A percentile compares a stretch with the other conserved stretches of the same genome.
phyloP scores from a whole-genome alignment of 208 protist genomes.

The Cochliopodium minus region DNA sequence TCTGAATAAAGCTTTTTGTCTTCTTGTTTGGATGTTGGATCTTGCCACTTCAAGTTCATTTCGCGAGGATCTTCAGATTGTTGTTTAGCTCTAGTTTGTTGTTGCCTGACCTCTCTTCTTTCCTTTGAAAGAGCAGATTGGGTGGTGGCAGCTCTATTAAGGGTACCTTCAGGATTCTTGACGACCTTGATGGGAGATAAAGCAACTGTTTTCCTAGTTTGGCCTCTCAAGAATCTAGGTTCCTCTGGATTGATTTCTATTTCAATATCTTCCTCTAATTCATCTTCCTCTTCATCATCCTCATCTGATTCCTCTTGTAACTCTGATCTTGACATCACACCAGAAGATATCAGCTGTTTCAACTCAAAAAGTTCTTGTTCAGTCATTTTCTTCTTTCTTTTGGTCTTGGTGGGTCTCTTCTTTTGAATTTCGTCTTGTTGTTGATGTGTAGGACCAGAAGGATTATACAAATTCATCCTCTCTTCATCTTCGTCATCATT shows the following conservation, averaged over 20 bases:
- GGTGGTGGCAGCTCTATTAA: conserved; percentile 55
- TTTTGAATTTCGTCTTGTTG: neutral
- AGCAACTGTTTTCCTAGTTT: neutral
- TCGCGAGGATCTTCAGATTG: too few species aligned
- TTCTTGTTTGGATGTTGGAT: neutral
- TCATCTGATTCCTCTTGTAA: conserved; percentile 34
- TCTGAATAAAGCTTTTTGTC: neutral
- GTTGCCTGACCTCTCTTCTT: conserved; percentile 16
- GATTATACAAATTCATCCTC: neutral
- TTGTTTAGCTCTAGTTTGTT: neutral
- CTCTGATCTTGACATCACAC: conserved; percentile 27
- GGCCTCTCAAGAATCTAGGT: conserved; percentile 54
- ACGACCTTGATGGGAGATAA: conserved; percentile 53
- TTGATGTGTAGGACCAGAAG: neutral
- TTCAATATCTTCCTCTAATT: conserved; percentile 54
- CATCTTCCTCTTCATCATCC: conserved; percentile 37
- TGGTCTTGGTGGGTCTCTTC: neutral
- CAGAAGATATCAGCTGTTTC: conserved; percentile 48
- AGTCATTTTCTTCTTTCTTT: conserved; percentile 25
- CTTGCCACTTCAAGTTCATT: neutral
- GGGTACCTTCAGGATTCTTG: conserved; percentile 64
- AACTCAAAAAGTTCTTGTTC: conserved; percentile 51
- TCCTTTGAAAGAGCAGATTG: conserved; percentile 52
- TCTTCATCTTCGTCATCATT: neutral
- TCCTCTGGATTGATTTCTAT: conserved; percentile 63